Conservation (phyloP, 2,329 filamentous ascomycete genomes). For the Neonectria coccinea region DNA sequence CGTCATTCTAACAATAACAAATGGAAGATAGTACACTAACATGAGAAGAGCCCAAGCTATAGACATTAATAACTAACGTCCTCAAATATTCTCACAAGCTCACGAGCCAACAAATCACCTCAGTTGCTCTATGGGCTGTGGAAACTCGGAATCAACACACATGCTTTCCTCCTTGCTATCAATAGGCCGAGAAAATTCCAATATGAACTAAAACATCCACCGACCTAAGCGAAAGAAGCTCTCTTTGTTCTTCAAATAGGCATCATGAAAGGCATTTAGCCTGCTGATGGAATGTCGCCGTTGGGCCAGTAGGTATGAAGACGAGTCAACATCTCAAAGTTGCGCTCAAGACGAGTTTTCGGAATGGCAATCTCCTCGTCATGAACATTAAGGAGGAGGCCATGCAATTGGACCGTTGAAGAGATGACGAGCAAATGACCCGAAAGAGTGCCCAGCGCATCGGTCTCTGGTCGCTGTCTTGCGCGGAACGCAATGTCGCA, state of each 20-base stretch:
- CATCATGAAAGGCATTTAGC: conserved; percentile 27
- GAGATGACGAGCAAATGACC: conserved; percentile 60
- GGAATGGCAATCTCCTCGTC: conserved; percentile 52
- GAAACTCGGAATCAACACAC: neutral
- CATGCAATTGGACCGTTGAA: conserved; percentile 61
- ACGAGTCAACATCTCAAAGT: conserved; percentile 58
- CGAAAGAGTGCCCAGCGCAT: conserved; percentile 58
- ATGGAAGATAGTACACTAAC: no score
- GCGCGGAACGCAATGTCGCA: conserved; percentile 56
- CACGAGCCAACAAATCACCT: neutral
- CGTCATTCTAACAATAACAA: no score
- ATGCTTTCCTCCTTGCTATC: neutral
- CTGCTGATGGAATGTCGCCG: conserved; percentile 19
- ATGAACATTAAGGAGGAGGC: conserved; percentile 55
- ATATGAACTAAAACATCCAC: conserved; percentile 31
- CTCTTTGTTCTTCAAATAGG: conserved; percentile 22
- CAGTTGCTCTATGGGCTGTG: neutral
- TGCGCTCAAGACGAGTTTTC: conserved; percentile 53
- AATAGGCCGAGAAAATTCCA: conserved; percentile 4
- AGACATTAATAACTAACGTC: no score
- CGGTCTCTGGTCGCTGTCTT: conserved; percentile 51
- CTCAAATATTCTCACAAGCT: no score
- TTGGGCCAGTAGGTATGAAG: conserved; percentile 56
- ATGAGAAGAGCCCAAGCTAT: no score
- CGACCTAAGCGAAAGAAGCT: conserved; percentile 24